phyloP scores from a whole-genome alignment of 176 grass and related monocot species.

The Carex pumila region DNA sequence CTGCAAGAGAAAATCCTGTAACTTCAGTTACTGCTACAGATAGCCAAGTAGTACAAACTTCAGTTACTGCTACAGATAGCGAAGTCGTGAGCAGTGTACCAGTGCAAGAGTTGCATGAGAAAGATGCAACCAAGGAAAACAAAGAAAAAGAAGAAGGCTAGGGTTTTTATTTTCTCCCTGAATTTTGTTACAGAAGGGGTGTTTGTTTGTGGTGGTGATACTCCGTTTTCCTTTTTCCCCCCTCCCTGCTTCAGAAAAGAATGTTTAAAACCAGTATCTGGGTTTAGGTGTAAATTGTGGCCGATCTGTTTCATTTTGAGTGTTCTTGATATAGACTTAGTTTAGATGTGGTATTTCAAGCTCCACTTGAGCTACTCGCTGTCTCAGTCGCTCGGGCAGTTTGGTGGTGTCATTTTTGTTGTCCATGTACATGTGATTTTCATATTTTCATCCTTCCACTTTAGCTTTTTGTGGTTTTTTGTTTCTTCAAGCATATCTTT shows the following conservation, averaged over 20 bases:
- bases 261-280: not conserved
- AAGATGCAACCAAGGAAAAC: slow-evolving; percentile 17
- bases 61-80: slow-evolving; percentile 35
- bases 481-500: not conserved
- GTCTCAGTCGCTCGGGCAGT: slow-evolving; percentile 18
- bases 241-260: slow-evolving; percentile 24
- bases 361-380: slow-evolving; percentile 26
- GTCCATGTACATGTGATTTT: slow-evolving; percentile 3
- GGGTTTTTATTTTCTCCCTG: not conserved
- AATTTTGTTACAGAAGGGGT: not conserved
- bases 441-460: not conserved
- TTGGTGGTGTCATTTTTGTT: slow-evolving; percentile 34
- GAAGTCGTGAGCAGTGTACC: slow-evolving; percentile 33
- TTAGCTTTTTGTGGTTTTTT: not conserved
- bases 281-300: slow-evolving; percentile 12
- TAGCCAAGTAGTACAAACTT: slow-evolving; percentile 27
- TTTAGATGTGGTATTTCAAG: slow-evolving; percentile 43
- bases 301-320: slow-evolving; percentile 29
- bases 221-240: not conserved
- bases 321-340: slow-evolving; percentile 29
- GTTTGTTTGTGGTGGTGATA: not conserved
- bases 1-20: slow-evolving; percentile 20
- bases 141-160: slow-evolving; percentile 29
- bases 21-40: slow-evolving; percentile 36
- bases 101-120: slow-evolving; percentile 29